Conservation (phyloP, 1,284 basidiomycete species). For the Paramarasmius palmivorus region DNA sequence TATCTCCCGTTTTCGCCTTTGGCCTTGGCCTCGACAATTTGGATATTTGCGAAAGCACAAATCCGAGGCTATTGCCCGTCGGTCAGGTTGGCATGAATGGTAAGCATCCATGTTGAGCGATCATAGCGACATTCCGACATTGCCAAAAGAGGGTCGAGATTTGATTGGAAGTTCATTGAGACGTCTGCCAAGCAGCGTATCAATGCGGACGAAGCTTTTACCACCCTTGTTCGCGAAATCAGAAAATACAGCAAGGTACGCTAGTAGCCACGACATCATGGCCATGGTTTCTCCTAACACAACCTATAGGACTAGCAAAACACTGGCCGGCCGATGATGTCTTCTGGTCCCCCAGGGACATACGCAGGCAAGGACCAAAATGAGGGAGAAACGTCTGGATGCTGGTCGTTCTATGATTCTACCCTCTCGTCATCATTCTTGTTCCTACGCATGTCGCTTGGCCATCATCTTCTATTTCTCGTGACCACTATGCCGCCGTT, state of each 20-base stretch:
- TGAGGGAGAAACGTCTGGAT: conserved; percentile 49
- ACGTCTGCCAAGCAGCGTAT: conserved; percentile 98
- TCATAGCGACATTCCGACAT: neutral
- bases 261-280: neutral
- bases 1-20: too few relatives aligned
- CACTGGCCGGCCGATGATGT: conserved; percentile 37
- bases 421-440: too few relatives aligned
- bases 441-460: conserved; percentile 4
- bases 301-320: conserved; percentile 43
- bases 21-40: too few relatives aligned
- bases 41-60: too few relatives aligned
- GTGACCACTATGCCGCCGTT: neutral
- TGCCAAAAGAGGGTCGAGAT: conserved; percentile 86
- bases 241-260: conserved; percentile 90
- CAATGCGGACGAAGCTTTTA: conserved; percentile 99
- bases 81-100: conserved; percentile 97
- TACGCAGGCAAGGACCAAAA: conserved; percentile 30
- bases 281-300: conserved; percentile 8
- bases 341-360: conserved; percentile 30
- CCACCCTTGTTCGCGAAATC: conserved; percentile 94
- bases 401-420: conserved; percentile 59
- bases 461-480: conserved; percentile 10
- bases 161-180: conserved; percentile 97
- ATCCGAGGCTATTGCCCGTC: too few relatives aligned
- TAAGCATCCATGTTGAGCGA: conserved; percentile 36